phyloP scores from a whole-genome alignment of 1,284 basidiomycete genomes.

The Polyporus tsugae region DNA sequence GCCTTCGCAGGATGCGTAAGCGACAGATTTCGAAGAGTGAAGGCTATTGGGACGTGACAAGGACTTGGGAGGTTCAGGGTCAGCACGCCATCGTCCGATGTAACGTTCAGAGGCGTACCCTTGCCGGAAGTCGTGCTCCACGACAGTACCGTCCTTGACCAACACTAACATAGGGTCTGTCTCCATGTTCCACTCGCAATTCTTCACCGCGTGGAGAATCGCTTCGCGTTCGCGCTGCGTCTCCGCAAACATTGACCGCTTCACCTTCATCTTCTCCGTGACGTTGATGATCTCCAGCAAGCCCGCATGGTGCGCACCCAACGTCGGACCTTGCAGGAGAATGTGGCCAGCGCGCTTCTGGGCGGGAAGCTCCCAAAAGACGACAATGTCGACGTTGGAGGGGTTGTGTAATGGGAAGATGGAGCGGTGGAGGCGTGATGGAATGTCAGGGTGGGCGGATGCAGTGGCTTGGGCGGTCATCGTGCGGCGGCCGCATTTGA shows the following conservation, averaged over 20 bases:
- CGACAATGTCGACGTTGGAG: constrained; percentile 70
- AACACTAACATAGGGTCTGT: constrained; percentile 74
- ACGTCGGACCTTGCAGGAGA: constrained; percentile 62
- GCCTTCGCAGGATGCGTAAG: constrained; percentile 62
- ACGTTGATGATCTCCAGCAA: constrained; percentile 65
- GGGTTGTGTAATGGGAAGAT: constrained; percentile 88
- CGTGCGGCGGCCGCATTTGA: constrained; percentile 59
- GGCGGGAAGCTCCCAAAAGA: constrained; percentile 77
- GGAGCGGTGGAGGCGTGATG: constrained; percentile 53
- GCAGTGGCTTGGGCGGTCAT: constrained; percentile 47
- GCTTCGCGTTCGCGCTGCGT: constrained; percentile 77
- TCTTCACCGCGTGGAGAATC: constrained; percentile 70
- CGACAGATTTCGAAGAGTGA: constrained; percentile 77
- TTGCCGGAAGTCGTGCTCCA: constrained; percentile 69
- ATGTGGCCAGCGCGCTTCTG: constrained; percentile 68
- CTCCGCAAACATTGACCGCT: constrained; percentile 89
- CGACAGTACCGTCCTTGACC: constrained; percentile 48
- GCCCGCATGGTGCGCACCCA: constrained; percentile 74
- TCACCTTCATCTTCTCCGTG: constrained; percentile 69
- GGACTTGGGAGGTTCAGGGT: constrained; percentile 51
- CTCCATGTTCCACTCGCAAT: constrained; percentile 81
- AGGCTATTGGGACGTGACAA: constrained; percentile 60
- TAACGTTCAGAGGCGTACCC: constrained; percentile 58
- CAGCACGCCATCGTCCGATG: background rate
- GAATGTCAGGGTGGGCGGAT: constrained; percentile 69